A percentile compares a stretch with the other conserved stretches of the same genome.
Conservation (phyloP, 257 asterid genomes). For the Solanum etuberosum region DNA sequence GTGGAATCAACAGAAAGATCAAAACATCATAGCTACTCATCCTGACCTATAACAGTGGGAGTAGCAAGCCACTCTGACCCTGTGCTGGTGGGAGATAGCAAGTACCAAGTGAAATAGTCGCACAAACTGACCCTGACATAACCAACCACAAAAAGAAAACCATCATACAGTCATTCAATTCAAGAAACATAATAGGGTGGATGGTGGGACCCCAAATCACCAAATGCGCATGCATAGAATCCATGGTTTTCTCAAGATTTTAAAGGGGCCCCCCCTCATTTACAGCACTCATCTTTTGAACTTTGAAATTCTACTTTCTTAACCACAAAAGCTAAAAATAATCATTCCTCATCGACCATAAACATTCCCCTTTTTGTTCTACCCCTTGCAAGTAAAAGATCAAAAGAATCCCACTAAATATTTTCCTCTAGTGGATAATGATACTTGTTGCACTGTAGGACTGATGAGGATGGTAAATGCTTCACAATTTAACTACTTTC, state of each 20-base stretch:
- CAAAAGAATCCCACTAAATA: slow-evolving; percentile 20
- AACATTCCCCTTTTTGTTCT: slow-evolving; percentile 18
- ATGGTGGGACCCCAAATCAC: slow-evolving; percentile 43
- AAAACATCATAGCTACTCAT: neutral
- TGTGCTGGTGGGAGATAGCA: neutral
- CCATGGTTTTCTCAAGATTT: slow-evolving; percentile 35
- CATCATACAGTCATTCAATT: slow-evolving; percentile 13
- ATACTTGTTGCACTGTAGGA: slow-evolving; percentile 20
- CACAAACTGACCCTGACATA: neutral
- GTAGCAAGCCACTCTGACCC: neutral
- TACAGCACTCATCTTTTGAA: slow-evolving; percentile 13
- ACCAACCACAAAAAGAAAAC: neutral
- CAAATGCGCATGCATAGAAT: slow-evolving; percentile 66
- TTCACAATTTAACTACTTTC: neutral
- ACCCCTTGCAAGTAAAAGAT: slow-evolving; percentile 13
- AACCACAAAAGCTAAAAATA: slow-evolving; percentile 27
- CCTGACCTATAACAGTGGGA: neutral
- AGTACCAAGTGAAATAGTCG: neutral
- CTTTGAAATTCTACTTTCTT: slow-evolving; percentile 30
- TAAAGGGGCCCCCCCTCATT: slow-evolving; percentile 20
- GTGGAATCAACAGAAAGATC: neutral
- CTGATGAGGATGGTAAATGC: slow-evolving; percentile 14
- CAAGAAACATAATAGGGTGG: slow-evolving; percentile 28
- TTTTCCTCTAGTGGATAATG: slow-evolving; percentile 19
- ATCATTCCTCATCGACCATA: slow-evolving; percentile 41